phyloP scores from a whole-genome alignment of 2,329 filamentous ascomycete genomes.

The Colletotrichum tamarilloi region DNA sequence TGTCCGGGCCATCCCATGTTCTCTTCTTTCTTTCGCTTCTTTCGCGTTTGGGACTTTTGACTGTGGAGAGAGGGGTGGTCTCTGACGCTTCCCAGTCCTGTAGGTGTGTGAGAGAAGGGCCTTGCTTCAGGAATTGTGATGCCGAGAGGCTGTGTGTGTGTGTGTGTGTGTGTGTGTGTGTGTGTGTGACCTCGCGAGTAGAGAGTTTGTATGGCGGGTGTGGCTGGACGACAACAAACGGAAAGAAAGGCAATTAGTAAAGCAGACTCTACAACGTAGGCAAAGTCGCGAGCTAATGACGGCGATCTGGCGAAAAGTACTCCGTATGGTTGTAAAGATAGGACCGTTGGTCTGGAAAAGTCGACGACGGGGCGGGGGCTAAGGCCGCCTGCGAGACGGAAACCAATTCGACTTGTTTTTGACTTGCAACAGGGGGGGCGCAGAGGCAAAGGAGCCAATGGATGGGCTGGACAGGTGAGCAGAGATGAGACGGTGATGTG shows the following conservation, averaged over 20 bases:
- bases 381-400: conserved; percentile 22
- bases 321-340: background rate
- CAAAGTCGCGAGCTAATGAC: conserved; percentile 21
- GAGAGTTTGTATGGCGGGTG: background rate
- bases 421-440: background rate
- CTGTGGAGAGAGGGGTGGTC: conserved; percentile 8
- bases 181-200: background rate
- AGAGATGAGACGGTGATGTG: conserved; percentile 25
- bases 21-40: background rate
- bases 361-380: background rate
- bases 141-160: conserved; percentile 25
- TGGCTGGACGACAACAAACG: background rate
- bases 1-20: conserved; percentile 21
- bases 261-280: background rate
- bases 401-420: conserved; percentile 13
- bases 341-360: conserved; percentile 4
- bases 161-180: too few relatives aligned
- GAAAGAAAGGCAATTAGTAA: background rate
- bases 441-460: background rate
- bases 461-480: background rate
- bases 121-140: conserved; percentile 22
- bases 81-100: conserved; percentile 29
- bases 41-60: conserved; percentile 1
- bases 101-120: background rate
- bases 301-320: background rate